Percentiles rank a stretch among this genome's conserved stretches.
Conservation (phyloP, 305 asterid genomes). For the Fraxinus floribunda region DNA sequence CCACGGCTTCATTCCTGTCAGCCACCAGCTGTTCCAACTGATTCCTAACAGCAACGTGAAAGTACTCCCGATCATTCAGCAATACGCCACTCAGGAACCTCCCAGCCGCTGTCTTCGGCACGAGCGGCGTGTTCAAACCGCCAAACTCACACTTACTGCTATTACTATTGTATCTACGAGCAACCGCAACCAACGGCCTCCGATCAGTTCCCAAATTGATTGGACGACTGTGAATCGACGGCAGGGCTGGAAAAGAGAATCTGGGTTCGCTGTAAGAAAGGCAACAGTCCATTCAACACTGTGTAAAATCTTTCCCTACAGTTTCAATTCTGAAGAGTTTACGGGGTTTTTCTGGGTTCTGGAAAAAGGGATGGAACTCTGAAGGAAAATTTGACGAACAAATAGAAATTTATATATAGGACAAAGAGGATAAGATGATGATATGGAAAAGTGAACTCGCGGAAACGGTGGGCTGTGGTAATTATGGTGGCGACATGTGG, state of each 20-base stretch:
- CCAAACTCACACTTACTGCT: slow-evolving; percentile 44
- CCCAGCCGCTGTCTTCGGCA: slow-evolving; percentile 68
- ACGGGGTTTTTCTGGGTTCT: background rate
- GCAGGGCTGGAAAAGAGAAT: slow-evolving; percentile 31
- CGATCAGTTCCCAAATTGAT: slow-evolving; percentile 20
- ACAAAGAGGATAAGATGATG: slow-evolving; percentile 32
- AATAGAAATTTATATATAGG: background rate
- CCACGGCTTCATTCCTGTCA: slow-evolving; percentile 56
- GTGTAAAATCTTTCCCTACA: background rate
- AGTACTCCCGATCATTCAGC: slow-evolving; percentile 50
- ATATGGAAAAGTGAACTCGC: slow-evolving; percentile 4
- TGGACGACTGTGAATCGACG: slow-evolving; percentile 29
- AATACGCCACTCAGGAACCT: slow-evolving; percentile 50
- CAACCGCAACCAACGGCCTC: slow-evolving; percentile 30
- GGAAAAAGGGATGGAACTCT: background rate
- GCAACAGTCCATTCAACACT: slow-evolving; percentile 71
- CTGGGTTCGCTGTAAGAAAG: slow-evolving; percentile 33
- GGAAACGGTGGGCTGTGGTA: background rate
- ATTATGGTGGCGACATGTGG: slow-evolving; percentile 21
- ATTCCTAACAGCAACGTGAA: slow-evolving; percentile 47
- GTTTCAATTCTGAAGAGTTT: background rate
- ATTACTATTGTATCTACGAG: slow-evolving; percentile 24
- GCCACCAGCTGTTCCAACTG: slow-evolving; percentile 58
- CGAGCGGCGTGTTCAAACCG: slow-evolving; percentile 67
- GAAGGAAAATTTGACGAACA: background rate